Evolutionary conservation across 306 rosid genomes (phyloP).

Genomic region (Fagus crenata): DNA sequence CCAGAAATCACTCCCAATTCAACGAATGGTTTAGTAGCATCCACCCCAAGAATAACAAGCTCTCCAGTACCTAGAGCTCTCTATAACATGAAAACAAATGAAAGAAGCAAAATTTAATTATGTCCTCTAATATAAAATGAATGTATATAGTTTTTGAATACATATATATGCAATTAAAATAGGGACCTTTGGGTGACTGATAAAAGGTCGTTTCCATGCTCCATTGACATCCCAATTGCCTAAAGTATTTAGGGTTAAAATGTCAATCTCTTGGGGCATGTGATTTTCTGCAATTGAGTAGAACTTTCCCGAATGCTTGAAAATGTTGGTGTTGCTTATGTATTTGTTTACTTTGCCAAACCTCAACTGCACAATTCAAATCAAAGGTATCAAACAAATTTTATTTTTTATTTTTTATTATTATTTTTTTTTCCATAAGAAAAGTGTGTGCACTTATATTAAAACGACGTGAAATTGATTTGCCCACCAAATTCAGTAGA

Average conservation of each 20-base stretch:
- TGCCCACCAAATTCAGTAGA: conserved; percentile 45
- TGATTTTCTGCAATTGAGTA: conserved; percentile 46
- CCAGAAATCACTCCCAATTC: conserved; percentile 52
- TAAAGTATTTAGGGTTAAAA: conserved; percentile 35
- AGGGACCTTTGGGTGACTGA: conserved; percentile 53
- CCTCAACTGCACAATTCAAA: conserved; percentile 29
- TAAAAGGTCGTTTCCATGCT: conserved; percentile 50
- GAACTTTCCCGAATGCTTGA: conserved; percentile 49
- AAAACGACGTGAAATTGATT: neutral
- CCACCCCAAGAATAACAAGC: conserved; percentile 40
- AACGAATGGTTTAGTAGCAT: conserved; percentile 41
- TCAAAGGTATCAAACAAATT: neutral
- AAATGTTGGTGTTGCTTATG: conserved; percentile 48
- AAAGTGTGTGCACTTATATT: too few species aligned
- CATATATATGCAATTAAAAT: too few species aligned
- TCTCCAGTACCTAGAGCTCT: conserved; percentile 45
- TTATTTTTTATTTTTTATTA: too few species aligned
- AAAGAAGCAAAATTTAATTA: neutral
- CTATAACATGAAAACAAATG: conserved; percentile 7
- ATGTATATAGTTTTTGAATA: too few species aligned
- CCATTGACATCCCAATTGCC: conserved; percentile 44
- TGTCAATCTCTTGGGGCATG: conserved; percentile 50
- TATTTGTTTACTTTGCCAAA: conserved; percentile 48
- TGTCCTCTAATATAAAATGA: too few species aligned
- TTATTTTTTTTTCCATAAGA: too few species aligned